Conservation (phyloP, 2,329 filamentous ascomycete species). For the Venturia aucupariae region DNA sequence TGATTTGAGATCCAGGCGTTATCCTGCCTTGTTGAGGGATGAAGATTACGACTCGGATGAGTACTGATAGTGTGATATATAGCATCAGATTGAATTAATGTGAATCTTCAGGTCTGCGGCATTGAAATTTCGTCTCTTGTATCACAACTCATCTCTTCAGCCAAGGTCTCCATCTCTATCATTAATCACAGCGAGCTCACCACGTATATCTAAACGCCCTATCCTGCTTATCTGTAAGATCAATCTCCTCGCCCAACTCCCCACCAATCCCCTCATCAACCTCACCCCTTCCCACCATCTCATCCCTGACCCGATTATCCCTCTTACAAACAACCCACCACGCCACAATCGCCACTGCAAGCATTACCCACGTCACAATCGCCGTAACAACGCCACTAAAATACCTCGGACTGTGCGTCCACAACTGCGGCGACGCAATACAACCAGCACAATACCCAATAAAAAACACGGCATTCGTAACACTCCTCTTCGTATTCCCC, state of each 20-base stretch:
- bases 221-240: background rate
- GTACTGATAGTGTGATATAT: background rate
- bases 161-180: too few relatives aligned
- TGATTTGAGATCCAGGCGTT: conserved; percentile 71
- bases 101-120: background rate
- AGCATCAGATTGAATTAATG: background rate
- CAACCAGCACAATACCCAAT: conserved; percentile 41
- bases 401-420: conserved; percentile 35
- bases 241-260: background rate
- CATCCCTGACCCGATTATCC: background rate
- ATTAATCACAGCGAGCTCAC: background rate
- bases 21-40: conserved; percentile 67
- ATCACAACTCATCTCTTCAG: too few relatives aligned
- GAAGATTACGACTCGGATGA: conserved; percentile 72
- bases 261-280: background rate
- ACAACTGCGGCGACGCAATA: conserved; percentile 31
- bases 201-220: background rate
- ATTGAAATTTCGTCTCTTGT: background rate
- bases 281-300: background rate
- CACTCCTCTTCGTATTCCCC: conserved; percentile 42
- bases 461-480: conserved; percentile 41
- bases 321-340: background rate
- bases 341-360: background rate
- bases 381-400: conserved; percentile 38
- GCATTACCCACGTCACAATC: conserved; percentile 32